Percentiles rank a stretch among this genome's conserved stretches.
Conservation (phyloP, 2,329 filamentous ascomycete species). For the Clarireedia hainanense region DNA sequence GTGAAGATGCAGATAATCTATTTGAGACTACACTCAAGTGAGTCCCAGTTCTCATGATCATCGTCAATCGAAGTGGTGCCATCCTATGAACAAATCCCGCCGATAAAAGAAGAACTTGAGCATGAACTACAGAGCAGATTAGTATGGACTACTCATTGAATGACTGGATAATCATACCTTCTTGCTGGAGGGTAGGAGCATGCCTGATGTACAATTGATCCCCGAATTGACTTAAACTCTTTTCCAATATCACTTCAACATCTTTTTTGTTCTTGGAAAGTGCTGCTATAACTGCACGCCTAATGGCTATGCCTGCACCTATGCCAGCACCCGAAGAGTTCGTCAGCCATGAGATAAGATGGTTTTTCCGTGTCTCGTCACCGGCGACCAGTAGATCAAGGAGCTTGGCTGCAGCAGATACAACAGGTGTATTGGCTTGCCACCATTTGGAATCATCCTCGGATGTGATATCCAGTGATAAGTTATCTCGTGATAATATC, state of each 20-base stretch:
- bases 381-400: conserved; percentile 42
- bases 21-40: conserved; percentile 81
- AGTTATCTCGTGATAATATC: conserved; percentile 21
- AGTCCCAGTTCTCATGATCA: conserved; percentile 60
- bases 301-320: conserved; percentile 55
- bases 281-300: conserved; percentile 56
- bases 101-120: conserved; percentile 69
- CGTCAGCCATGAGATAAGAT: conserved; percentile 58
- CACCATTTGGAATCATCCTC: conserved; percentile 27
- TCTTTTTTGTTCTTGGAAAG: conserved; percentile 44
- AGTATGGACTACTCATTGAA: neutral
- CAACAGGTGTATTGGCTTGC: conserved; percentile 24
- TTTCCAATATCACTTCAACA: conserved; percentile 55
- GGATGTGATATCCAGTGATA: conserved; percentile 18
- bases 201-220: conserved; percentile 84
- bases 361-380: conserved; percentile 41
- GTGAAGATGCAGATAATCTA: conserved; percentile 69
- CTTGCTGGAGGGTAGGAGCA: conserved; percentile 76
- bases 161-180: conserved; percentile 48
- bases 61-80: conserved; percentile 56
- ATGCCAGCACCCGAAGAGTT: conserved; percentile 56
- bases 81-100: conserved; percentile 68
- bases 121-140: conserved; percentile 51
- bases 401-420: conserved; percentile 53
- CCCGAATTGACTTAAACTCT: conserved; percentile 65